phyloP scores from a whole-genome alignment of 768 basidiomycete genomes.

The Glaciozyma antarctica region DNA sequence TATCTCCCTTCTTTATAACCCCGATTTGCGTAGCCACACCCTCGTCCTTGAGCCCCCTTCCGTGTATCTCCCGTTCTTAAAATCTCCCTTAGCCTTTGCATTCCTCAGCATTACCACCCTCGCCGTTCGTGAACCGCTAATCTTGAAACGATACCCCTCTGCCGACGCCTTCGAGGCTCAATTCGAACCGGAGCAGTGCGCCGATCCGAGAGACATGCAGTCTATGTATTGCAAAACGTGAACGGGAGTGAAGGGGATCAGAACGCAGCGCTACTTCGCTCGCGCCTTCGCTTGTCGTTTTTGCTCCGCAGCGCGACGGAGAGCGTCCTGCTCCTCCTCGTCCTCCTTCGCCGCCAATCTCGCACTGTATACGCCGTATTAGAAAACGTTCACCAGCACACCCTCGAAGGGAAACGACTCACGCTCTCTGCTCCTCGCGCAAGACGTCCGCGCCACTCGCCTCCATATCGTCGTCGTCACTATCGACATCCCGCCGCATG shows the following conservation, averaged over 20 bases:
- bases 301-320: neutral
- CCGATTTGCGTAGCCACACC: neutral
- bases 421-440: constrained; percentile 30
- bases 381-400: too few species aligned
- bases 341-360: neutral
- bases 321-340: neutral
- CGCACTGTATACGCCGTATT: neutral
- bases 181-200: too few species aligned
- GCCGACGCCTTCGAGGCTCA: too few species aligned
- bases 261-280: neutral
- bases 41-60: neutral
- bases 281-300: neutral
- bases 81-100: neutral
- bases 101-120: neutral
- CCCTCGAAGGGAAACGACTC: neutral
- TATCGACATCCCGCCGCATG: constrained; percentile 7
- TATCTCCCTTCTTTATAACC: neutral
- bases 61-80: neutral
- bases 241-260: neutral
- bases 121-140: neutral
- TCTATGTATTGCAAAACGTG: neutral
- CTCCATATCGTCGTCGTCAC: constrained; percentile 35
- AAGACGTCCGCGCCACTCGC: constrained; percentile 19
- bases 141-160: neutral
- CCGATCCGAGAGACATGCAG: neutral